phyloP scores from a whole-genome alignment of 2,329 filamentous ascomycete genomes.

The Leptosphaerulina australis region DNA sequence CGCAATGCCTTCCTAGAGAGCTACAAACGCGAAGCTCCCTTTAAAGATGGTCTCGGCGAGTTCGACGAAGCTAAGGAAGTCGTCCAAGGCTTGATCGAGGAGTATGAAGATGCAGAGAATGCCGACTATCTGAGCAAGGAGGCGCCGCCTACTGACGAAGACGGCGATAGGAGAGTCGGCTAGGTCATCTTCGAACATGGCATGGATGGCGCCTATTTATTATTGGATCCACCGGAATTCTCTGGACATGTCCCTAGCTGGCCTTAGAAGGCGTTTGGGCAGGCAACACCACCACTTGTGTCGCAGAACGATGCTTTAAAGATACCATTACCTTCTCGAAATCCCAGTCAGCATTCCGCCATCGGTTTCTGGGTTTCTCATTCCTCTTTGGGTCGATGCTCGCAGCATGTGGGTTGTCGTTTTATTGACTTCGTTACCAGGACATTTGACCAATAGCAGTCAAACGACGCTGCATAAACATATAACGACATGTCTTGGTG shows the following conservation, averaged over 20 bases:
- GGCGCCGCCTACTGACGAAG: constrained; percentile 51
- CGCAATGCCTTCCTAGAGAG: constrained; percentile 95
- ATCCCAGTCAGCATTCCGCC: constrained; percentile 1
- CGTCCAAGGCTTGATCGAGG: constrained; percentile 85
- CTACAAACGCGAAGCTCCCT: constrained; percentile 95
- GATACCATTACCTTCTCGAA: constrained; percentile 23
- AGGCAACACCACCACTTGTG: constrained; percentile 9
- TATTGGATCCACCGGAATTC: constrained; percentile 15
- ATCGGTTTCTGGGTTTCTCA: not conserved
- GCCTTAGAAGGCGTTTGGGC: constrained; percentile 16
- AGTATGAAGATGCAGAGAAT: constrained; percentile 95
- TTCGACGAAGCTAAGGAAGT: constrained; percentile 95
- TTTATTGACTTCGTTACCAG: not conserved
- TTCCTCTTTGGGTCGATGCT: not conserved
- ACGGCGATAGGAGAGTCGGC: constrained; percentile 40
- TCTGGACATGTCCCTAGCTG: constrained; percentile 10
- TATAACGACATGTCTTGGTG: too few species aligned
- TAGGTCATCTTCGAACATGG: not conserved
- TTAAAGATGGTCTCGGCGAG: constrained; percentile 87
- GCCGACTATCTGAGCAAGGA: constrained; percentile 85
- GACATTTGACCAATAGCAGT: not conserved
- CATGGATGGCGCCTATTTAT: constrained; percentile 15
- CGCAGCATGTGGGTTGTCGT: not conserved
- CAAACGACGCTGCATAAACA: not conserved
- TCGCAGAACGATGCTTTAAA: constrained; percentile 19